A percentile compares a stretch with the other conserved stretches of the same genome.
Evolutionary conservation across 495 filamentous ascomycete species (phyloP).

Genomic region (Amphirosellinia nigrospora): DNA sequence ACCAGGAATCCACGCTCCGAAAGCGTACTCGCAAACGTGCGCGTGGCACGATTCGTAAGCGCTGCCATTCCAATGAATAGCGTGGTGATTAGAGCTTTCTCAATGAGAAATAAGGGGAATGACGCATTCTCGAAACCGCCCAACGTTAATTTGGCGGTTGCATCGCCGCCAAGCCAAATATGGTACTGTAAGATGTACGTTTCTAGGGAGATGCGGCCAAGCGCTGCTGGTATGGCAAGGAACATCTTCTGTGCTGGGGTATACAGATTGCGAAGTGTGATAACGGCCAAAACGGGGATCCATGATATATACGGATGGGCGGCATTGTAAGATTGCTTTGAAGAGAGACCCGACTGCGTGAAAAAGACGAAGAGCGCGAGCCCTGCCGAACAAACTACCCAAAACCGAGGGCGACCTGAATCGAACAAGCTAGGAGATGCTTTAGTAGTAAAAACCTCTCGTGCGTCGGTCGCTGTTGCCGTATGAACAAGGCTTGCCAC

Average conservation of each 20-base stretch:
- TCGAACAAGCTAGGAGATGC: conserved; percentile 24
- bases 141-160: conserved; percentile 57
- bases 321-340: conserved; percentile 55
- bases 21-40: conserved; percentile 16
- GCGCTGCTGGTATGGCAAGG: conserved; percentile 55
- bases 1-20: conserved; percentile 17
- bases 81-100: conserved; percentile 30
- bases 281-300: conserved; percentile 58
- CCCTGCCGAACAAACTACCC: conserved; percentile 32
- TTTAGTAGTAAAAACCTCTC: conserved; percentile 21
- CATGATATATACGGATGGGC: conserved; percentile 61
- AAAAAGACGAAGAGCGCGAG: conserved; percentile 44
- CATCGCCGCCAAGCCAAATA: conserved; percentile 67
- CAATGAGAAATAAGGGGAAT: conserved; percentile 23
- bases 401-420: conserved; percentile 23
- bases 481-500: conserved; percentile 33
- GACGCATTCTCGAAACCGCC: conserved; percentile 46
- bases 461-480: conserved; percentile 23
- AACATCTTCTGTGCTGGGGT: conserved; percentile 47
- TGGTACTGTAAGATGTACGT: conserved; percentile 67
- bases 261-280: conserved; percentile 58
- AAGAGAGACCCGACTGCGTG: conserved; percentile 32
- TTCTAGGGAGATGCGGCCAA: conserved; percentile 63
- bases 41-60: conserved; percentile 25
- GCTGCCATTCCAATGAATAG: conserved; percentile 30